Base-by-base conservation (phyloP, 164 flowering plant genomes). In the Magnolia changhungtana region DNA sequence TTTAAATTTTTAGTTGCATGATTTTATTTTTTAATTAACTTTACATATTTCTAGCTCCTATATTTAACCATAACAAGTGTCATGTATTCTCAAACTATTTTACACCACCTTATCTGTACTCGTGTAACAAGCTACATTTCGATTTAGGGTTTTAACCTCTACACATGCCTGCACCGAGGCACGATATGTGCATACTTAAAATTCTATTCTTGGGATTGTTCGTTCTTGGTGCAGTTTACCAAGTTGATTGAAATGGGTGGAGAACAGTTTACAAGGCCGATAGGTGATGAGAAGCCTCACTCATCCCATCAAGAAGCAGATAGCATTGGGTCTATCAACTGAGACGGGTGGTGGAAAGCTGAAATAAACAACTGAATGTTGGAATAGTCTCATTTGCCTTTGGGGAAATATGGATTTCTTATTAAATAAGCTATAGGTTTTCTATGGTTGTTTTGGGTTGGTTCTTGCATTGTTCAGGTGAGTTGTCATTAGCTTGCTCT, bases 191-290 rank as follows among this genome's bases (percentile, higher is more conserved):
- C 45, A 37, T 37, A 37, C 45, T 37, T 37, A 37, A 37, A 37
- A 37, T 37, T 37, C 45, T 37, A 4, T 37, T 37, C 29, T 27
- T 27, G 2, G 29, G 29, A 27, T 27, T 27, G 29, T 27, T 49
- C 66, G 19, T 74, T 72, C 58, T 9, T 83, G 64, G n/a, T 82
- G 85, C 88, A 94, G 98, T 89, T 89, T 83, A 89, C 88, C 73
- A 90, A 89, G 81, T 78, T 90, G 83, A 87, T 91, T 79, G 88
- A 84, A 83, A 37, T 37, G 45, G 45, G 45, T 37, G 45, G 45
- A 37, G 45, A 37, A 7, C 45, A 37, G 45, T 37, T 5, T 37
- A 37, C 45, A 37, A 37, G 0, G 45, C 45, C 45, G 45, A 37
- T 37, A 37, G 45, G 45, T 37, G 81, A 76, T 71, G 91, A 86